Base-by-base conservation (phyloP, 2,329 filamentous ascomycete species). In the Claviceps humidiphila region DNA sequence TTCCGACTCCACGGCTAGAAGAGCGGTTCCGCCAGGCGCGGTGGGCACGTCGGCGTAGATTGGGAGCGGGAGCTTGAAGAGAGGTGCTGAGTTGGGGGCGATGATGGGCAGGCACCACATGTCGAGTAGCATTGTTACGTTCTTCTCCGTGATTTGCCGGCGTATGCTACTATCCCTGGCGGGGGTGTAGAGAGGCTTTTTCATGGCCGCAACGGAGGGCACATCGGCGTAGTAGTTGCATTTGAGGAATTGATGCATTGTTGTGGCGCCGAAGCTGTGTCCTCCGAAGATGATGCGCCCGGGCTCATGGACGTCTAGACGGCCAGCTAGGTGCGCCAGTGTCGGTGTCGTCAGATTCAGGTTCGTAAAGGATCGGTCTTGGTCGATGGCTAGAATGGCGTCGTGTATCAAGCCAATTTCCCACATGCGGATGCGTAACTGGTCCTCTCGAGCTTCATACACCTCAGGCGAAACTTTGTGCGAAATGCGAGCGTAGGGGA, bases 201-300 rank as follows among this genome's bases (percentile, higher is more conserved):
- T 70, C 56, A 78, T 76, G 34, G 64, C 61, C 5, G 67, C 64
- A 1, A 80, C 64, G 14, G 72, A 70, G 0, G 76, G 67, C 1
- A 67, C 60, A 41, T 68, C 70, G 13, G 76, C 74, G 67, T 89
- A 88, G 71, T 83, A 91, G 11, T 84, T 80, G 50, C 80, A 85
- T 70, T 95, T 95, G 49, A 91, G 70, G 51, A 94, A 78, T 63
- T 94, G 89, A 2, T 85, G 75, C 20, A 80, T 73, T 0, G 85
- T 88, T 1, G 86, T 78, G 1, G 82, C 84, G 22, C 89, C 89
- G 58, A 94, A 94, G 17, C 84, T 89, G 66, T 95, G 89, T 4
- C 89, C 89, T 0, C 78, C 80, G 63, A 87, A 91, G 43, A 83
- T 78, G 46, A 94, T 81, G 50, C 76, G 79, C 1, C 88, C 88